Conservation (phyloP, 176 grass and related monocot species). For the Aechmea fasciata region DNA sequence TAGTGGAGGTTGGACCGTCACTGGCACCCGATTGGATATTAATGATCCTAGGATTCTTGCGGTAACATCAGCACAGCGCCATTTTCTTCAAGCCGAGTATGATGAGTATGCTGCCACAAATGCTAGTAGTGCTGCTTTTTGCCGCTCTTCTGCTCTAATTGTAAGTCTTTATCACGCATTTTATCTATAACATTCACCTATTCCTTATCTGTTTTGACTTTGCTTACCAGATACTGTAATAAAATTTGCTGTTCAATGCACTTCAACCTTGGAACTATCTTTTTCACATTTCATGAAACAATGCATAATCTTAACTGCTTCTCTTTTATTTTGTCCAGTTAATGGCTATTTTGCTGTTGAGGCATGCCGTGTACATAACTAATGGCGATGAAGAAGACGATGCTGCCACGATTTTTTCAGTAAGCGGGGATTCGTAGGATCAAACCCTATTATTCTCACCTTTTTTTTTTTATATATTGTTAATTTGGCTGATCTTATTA, state of each 20-base stretch:
- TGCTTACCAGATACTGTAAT: neutral
- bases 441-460: neutral
- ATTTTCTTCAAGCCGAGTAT: slow-evolving; percentile 81
- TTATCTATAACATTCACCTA: slow-evolving; percentile 9
- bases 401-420: slow-evolving; percentile 76
- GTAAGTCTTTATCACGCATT: slow-evolving; percentile 36
- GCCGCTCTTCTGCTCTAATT: slow-evolving; percentile 71
- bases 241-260: no score
- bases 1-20: slow-evolving; percentile 64
- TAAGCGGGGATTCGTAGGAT: slow-evolving; percentile 33
- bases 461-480: neutral
- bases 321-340: slow-evolving; percentile 25
- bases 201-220: neutral
- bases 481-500: slow-evolving; percentile 9
- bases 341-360: slow-evolving; percentile 82
- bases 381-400: slow-evolving; percentile 69
- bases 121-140: slow-evolving; percentile 58
- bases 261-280: slow-evolving; percentile 5
- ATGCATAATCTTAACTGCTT: no score
- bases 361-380: slow-evolving; percentile 71
- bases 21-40: slow-evolving; percentile 40
- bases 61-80: slow-evolving; percentile 44
- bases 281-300: neutral
- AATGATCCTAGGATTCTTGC: slow-evolving; percentile 64
- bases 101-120: slow-evolving; percentile 81